phyloP scores from a whole-genome alignment of 495 filamentous ascomycete genomes.

The Xylaria acuta region DNA sequence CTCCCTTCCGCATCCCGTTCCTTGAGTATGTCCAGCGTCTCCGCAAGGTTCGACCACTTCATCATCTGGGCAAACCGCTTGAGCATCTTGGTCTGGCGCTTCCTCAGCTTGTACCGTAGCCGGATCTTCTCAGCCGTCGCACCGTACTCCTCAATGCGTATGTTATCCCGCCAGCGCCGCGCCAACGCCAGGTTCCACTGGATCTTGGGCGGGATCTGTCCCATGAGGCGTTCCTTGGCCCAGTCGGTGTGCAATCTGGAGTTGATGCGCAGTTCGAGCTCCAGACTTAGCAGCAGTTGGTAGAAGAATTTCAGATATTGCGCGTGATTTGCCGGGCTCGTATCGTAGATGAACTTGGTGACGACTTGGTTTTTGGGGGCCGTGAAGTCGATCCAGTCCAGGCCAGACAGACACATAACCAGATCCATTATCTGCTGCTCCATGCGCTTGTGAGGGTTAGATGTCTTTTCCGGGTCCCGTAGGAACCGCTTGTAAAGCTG shows the following conservation, averaged over 20 bases:
- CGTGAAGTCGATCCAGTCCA: conserved; percentile 74
- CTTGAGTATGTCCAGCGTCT: conserved; percentile 64
- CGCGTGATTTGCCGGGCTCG: conserved; percentile 39
- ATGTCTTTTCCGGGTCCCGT: conserved; percentile 57
- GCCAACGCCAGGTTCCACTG: conserved; percentile 73
- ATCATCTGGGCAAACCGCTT: conserved; percentile 69
- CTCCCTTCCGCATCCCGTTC: conserved; percentile 60
- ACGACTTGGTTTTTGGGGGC: conserved; percentile 67
- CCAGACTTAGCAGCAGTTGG: conserved; percentile 71
- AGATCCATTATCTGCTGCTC: conserved; percentile 73
- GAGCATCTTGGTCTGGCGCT: conserved; percentile 67
- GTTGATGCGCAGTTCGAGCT: conserved; percentile 68
- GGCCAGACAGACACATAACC: conserved; percentile 64
- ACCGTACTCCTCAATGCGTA: conserved; percentile 62
- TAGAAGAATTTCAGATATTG: conserved; percentile 70
- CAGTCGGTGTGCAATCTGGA: conserved; percentile 57
- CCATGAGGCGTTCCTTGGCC: conserved; percentile 62
- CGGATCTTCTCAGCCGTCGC: conserved; percentile 51
- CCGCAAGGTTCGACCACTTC: conserved; percentile 74
- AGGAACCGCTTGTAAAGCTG: conserved; percentile 58
- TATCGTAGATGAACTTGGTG: conserved; percentile 66
- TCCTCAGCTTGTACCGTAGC: conserved; percentile 63
- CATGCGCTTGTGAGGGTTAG: conserved; percentile 60
- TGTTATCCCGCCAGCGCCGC: conserved; percentile 70
- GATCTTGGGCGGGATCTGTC: conserved; percentile 67